Evolutionary conservation across 2,329 filamentous ascomycete genomes (phyloP).

Genomic region (Aspergillus sp.): DNA sequence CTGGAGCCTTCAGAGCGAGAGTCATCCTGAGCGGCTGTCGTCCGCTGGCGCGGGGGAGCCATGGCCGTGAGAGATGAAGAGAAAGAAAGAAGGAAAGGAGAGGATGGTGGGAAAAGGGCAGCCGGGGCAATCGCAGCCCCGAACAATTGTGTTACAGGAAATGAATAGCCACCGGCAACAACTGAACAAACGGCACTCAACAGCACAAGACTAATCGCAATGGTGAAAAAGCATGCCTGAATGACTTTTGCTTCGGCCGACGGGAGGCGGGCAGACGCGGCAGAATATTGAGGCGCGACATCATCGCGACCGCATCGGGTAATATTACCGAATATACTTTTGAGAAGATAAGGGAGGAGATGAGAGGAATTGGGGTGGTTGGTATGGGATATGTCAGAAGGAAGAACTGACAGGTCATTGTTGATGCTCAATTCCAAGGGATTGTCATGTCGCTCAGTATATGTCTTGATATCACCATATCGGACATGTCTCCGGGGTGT

Average conservation of each 20-base stretch:
- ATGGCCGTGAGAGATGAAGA: slow-evolving; percentile 29
- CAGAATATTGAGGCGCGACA: slow-evolving; percentile 34
- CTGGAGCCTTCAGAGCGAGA: slow-evolving; percentile 53
- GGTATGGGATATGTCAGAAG: neutral
- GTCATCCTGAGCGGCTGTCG: slow-evolving; percentile 44
- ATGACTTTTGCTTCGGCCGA: slow-evolving; percentile 23
- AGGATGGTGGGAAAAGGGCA: slow-evolving; percentile 1
- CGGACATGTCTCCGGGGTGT: neutral
- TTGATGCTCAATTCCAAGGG: neutral
- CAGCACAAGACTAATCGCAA: slow-evolving; percentile 3
- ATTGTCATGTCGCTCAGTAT: neutral
- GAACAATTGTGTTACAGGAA: neutral
- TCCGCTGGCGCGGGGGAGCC: slow-evolving; percentile 50
- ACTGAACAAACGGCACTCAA: neutral
- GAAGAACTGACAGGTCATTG: neutral
- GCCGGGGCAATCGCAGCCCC: neutral
- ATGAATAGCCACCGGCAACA: slow-evolving; percentile 10
- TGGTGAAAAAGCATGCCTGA: slow-evolving; percentile 13
- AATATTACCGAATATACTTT: slow-evolving; percentile 19
- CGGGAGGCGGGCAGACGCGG: slow-evolving; percentile 33
- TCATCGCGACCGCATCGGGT: slow-evolving; percentile 23
- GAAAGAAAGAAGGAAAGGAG: slow-evolving; percentile 10
- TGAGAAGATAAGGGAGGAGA: neutral
- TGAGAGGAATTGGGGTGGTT: neutral
- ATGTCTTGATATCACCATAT: neutral